Base-by-base conservation (phyloP, 78 protist genomes). In the Protostelium mycophagum region DNA sequence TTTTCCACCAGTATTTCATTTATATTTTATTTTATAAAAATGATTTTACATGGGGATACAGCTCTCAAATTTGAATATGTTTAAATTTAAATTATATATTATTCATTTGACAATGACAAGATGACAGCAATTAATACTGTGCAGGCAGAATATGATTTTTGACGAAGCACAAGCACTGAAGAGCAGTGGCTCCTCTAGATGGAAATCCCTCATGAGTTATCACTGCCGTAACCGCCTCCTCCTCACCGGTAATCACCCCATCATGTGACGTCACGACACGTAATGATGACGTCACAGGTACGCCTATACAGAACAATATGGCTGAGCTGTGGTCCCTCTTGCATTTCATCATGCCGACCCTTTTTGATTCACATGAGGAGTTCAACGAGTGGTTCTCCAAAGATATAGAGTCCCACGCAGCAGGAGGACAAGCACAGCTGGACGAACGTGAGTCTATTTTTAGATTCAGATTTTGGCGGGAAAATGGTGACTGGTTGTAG, bases 101-200 rank as follows among this genome's bases (percentile, higher is more conserved):
- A 95, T 1, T 93, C 39, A 37, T 87, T 89, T 63, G 88, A 88
- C 83, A 83, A 96, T 35, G 1, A n/a, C 34, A 83, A 90, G 29
- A 36, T 93, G n/a, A n/a, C n/a, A n/a, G n/a, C n/a, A n/a, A n/a
- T n/a, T n/a, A n/a, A n/a, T n/a, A n/a, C n/a, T n/a, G n/a, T 0
- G 34, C 25, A 96, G 97, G 97, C 97, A 97, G 89, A 95, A 95
- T 87, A 95, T 97, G 96, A 91, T 98, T 31, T 92, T 99, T 37
- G 99, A 99, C 94, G 99, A 99, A 88, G 99, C 99, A 9, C 99
- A 98, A 91, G 97, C 98, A 1, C 92, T 99, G 87, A 98, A 98
- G 92, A 87, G 86, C 63, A 31, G 91, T 0, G 85, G 86, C 25
- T 34, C 85, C 5, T 63, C 89, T 83, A 96, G 98, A 34, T 97